A percentile compares a stretch with the other conserved stretches of the same genome.
These are phyloP conservation scores for Neurospora intermedia DNA, from an alignment of 495 filamentous ascomycete genomes.

Conservation along the genomic window DNA sequence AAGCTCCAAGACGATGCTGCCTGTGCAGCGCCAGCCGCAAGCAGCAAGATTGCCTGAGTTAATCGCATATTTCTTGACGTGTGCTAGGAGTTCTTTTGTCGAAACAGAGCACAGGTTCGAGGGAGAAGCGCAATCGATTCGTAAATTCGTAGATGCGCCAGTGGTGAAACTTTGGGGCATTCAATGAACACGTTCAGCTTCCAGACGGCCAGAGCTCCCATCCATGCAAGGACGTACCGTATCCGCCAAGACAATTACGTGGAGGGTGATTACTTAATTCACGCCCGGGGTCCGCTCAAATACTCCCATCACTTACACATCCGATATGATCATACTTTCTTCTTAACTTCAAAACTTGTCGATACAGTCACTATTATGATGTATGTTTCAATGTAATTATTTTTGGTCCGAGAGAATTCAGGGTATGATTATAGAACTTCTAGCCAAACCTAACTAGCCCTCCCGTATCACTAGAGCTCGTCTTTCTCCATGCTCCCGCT, in stretches of 20 bases:
- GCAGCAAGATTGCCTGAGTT: conserved; percentile 34
- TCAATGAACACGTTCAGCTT: conserved; percentile 25
- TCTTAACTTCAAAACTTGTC: conserved; percentile 4
- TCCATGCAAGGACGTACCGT: conserved; percentile 4
- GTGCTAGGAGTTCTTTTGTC: conserved; percentile 3
- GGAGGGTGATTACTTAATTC: background rate
- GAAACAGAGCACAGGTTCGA: background rate
- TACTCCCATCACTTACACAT: background rate
- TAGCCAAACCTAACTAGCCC: background rate
- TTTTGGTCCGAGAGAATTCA: background rate
- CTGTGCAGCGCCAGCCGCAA: conserved; percentile 34
- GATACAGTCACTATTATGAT: background rate
- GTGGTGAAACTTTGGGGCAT: background rate
- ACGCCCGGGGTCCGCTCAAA: background rate
- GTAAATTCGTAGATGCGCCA: background rate
- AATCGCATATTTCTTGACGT: conserved; percentile 35
- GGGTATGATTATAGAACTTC: background rate
- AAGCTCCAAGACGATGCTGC: conserved; percentile 77
- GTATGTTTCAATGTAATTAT: background rate
- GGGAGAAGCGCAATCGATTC: background rate
- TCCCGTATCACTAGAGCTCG: conserved; percentile 9
- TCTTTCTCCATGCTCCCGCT: conserved; percentile 8
- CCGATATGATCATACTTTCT: conserved; percentile 3
- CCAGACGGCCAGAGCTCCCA: conserved; percentile 2
- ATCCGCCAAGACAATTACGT: conserved; percentile 9